These are phyloP conservation scores for Strigomonas culicis DNA, from an alignment of 208 protist genomes.

Conservation along the genomic window DNA sequence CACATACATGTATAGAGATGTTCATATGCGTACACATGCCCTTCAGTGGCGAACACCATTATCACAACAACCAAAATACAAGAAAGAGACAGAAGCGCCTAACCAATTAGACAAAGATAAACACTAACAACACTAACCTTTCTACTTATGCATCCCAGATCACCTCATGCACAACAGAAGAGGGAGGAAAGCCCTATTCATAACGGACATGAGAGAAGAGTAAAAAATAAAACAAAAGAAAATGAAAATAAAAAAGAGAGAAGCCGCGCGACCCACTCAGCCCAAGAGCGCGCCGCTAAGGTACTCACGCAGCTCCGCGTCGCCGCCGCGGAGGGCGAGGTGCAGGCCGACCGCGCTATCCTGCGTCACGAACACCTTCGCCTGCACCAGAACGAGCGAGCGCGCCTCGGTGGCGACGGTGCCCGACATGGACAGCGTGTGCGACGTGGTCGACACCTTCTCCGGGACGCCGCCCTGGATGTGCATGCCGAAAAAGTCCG, in stretches of 20 bases:
- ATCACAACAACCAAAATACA: not conserved
- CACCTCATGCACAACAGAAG: no score
- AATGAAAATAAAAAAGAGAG: slow-evolving; percentile 2
- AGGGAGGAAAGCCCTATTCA: not conserved
- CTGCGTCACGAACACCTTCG: slow-evolving; percentile 70
- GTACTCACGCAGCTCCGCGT: slow-evolving; percentile 66
- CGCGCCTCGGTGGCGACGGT: slow-evolving; percentile 45
- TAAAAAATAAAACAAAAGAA: slow-evolving; percentile 7
- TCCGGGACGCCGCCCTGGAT: slow-evolving; percentile 68
- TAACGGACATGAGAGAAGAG: not conserved
- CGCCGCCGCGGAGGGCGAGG: slow-evolving; percentile 67
- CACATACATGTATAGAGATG: no score
- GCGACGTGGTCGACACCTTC: slow-evolving; percentile 62
- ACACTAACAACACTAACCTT: no score
- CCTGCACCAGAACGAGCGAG: slow-evolving; percentile 70
- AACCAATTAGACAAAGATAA: not conserved
- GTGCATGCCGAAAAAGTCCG: slow-evolving; percentile 85
- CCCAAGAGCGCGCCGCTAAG: slow-evolving; percentile 59
- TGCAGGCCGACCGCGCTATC: slow-evolving; percentile 74
- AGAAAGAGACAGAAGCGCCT: not conserved
- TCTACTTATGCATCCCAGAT: no score
- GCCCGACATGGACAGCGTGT: slow-evolving; percentile 80
- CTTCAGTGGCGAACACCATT: no score
- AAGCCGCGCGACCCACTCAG: slow-evolving; percentile 17
- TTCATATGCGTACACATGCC: no score